phyloP scores from a whole-genome alignment of 306 rosid genomes.

The barrel medic (Medicago truncatula) region MtrunA17r5.0-ANR NC_053046.1:2101501-2102000 shows the following conservation, averaged over 20 bases:
- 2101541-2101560: conserved; percentile 60
- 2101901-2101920: conserved; percentile 43
- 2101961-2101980: conserved; percentile 36
- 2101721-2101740: conserved; percentile 66
- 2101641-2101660: conserved; percentile 65
- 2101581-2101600: conserved; percentile 48
- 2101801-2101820: conserved; percentile 56
- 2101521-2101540: conserved; percentile 38
- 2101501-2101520: conserved; percentile 43
- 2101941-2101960: conserved; percentile 31
- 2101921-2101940: conserved; percentile 43
- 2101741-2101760: conserved; percentile 53
- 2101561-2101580: conserved; percentile 79
- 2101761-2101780: conserved; percentile 69
- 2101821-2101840: conserved; percentile 59
- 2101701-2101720: conserved; percentile 32
- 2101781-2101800: conserved; percentile 61
- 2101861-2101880: conserved; percentile 51
- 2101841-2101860: conserved; percentile 67
- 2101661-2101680: conserved; percentile 73
- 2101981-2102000: conserved; percentile 19
- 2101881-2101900: conserved; percentile 24
- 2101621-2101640: conserved; percentile 80
- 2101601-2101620: conserved; percentile 58
- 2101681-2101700: conserved; percentile 53